Conservation (phyloP, 73 alveolate genomes). For the Symbiodinium natans region DNA sequence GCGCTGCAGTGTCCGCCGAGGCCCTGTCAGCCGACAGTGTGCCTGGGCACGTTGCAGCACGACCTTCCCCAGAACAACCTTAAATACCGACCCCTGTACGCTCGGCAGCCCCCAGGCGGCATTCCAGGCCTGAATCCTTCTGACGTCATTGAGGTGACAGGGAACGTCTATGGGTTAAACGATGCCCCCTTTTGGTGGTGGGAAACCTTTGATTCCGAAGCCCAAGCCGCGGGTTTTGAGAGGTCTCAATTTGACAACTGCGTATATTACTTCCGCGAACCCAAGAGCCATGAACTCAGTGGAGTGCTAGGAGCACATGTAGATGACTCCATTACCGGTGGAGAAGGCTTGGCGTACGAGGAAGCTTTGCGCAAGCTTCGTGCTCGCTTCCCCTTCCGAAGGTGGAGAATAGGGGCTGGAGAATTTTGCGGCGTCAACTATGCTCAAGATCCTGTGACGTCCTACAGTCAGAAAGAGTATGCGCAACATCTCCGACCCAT, state of each 20-base stretch:
- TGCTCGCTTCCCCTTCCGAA: not conserved
- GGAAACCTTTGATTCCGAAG: not conserved
- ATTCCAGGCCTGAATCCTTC: not conserved
- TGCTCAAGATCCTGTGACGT: not conserved
- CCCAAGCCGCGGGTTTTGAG: not conserved
- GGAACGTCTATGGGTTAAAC: constrained; percentile 1
- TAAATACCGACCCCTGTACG: not conserved
- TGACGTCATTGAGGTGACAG: constrained; percentile 10
- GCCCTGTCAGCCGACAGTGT: too few relatives aligned
- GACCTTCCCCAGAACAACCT: not conserved
- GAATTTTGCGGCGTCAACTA: not conserved
- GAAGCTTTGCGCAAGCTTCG: not conserved
- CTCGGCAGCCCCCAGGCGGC: constrained; percentile 14
- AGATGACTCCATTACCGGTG: constrained; percentile 42
- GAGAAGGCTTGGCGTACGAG: not conserved
- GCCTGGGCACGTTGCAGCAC: not conserved
- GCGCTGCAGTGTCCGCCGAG: too few relatives aligned
- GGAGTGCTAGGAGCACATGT: constrained; percentile 49
- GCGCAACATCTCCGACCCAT: not conserved
- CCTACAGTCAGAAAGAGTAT: not conserved
- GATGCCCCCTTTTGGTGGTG: constrained; percentile 27
- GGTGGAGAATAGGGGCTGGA: not conserved
- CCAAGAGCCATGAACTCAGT: not conserved
- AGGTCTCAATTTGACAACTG: constrained; percentile 8
- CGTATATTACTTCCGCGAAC: not conserved